Base-by-base conservation (phyloP, 495 filamentous ascomycete species). In the Cryomyces minteri region DNA sequence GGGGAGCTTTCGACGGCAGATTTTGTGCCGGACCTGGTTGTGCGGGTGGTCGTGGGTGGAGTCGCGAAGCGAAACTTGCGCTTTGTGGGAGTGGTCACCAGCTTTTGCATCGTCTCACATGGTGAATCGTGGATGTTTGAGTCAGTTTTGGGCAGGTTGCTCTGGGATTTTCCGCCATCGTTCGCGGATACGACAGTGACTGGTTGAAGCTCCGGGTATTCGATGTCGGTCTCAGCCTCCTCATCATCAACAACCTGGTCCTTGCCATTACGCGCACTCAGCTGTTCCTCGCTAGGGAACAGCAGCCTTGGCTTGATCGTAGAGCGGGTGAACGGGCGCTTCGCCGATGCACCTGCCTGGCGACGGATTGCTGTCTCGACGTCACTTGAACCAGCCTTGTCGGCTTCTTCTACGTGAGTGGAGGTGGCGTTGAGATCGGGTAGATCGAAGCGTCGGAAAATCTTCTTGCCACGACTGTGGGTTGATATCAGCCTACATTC, bases 301-400 rank as follows among this genome's bases (percentile, higher is more conserved):
- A 98, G 76, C 10, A 87, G 70, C 33, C 87, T 81, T 3, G 88
- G 88, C 56, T 85, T 84, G 62, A 93, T 71, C 3, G 78, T 71
- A 0, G 79, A 76, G 41, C 84, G 79, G 31, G 79, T 83, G 18
- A 84, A 56, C 30, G 77, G 74, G 25, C 73, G 69, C 29, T 50
- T 41, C 1, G 53, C 49, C 0, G 44, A 44, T 5, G 48, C 18
- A 30, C 61, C 62, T n/a, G 51, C 57, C 40, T 51, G 45, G n/a
- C 54, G 69, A 32, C 68, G 52, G 39, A 73, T 66, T 39, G 63
- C 67, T 25, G 18, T 25, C 18, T 25, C 18, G 25, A 72, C 66
- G 33, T 72, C 70, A 7, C 67, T 67, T 10, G 54, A 52, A 32
- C 59, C 58, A 9, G 55, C 62, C 8, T 66, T 56, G n/a, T 65